Base-by-base conservation (phyloP, 257 asterid genomes). In the Primulina eburnea region DNA sequence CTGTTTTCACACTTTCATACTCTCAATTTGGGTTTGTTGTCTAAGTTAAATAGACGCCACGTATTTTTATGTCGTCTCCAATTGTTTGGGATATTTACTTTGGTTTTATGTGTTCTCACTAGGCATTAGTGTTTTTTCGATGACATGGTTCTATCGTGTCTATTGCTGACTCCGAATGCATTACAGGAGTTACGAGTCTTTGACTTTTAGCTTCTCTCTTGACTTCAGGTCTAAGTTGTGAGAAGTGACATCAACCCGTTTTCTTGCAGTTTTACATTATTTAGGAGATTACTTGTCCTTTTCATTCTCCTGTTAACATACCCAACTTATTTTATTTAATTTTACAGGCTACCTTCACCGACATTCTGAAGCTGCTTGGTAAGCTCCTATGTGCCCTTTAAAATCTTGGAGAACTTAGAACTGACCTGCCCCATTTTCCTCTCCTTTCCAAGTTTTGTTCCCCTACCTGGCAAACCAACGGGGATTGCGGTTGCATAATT, bases 331-430 rank as follows among this genome's bases (percentile, higher is more conserved):
- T 16, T 16, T 34, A 73, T 50, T 28, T 62, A 1, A 12, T 83
- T 68, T 78, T 75, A 84, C 92, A 89, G 99, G 96, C 96, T 59
- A 91, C 99, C 71, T 91, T 90, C 85, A 89, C 97, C 1, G 97
- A 94, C 87, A 91, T 93, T 77, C 80, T 90, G 83, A 89, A 90
- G 88, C 79, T 86, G 71, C 96, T 93, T 24, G 87, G 99, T 93
- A 84, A 75, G 89, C 53, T 61, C 52, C 68, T 32, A 1, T 52
- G 16, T 52, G 18, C 21, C 11, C 71, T 61, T 62, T 56, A 5
- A 62, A 26, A 56, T 57, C 57, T 8, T 7, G 4, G 24, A n/a
- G 12, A 53, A 52, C 50, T 21, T 32, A 18, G 43, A 57, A 38
- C 12, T 57, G 53, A 5, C 18, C 24, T 59, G 18, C 37, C 62